Base-by-base conservation (phyloP, 306 rosid species). In the Rosa persica region DNA sequence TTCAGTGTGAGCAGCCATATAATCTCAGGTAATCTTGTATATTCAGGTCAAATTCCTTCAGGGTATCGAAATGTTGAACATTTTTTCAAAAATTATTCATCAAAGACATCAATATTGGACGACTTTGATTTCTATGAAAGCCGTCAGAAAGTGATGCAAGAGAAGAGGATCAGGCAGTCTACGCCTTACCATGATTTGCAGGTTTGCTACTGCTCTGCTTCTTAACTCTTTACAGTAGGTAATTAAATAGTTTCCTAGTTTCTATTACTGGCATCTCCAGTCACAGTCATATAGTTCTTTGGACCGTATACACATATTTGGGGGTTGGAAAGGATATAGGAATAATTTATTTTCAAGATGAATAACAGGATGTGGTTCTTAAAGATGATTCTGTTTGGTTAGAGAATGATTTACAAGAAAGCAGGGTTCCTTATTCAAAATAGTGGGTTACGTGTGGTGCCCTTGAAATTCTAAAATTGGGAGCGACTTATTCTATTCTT, bases 71-170 rank as follows among this genome's bases (percentile, higher is more conserved):
- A 82, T 92, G 67, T 83, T 92, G 73, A 82, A 67, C 81, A 89
- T 89, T 71, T 89, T 71, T 85, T 92, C 34, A 92, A 92, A 77
- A 90, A 79, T 82, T 74, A 83, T 30, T 42, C 19, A 51, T 81
- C 91, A 54, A 87, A 81, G 77, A 92, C 93, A 34, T 92, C 92
- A 4, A 87, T 92, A 83, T 62, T 90, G 78, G 97, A 92, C 34
- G 96, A 92, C 82, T 90, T 92, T 73, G 91, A 88, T 22, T 90
- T 92, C 76, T 92, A 92, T 4, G 97, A 92, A 84, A 89, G 84
- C 82, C 97, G 97, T 44, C 90, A 92, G 80, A 89, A 82, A 78
- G 89, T 89, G 17, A 81, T 88, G 91, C 91, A 86, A 74, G 93
- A 90, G 78, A 92, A 90, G 88, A 90, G 87, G 85, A 47, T 54